phyloP scores from a whole-genome alignment of 768 basidiomycete genomes.

The Lactifluus pinguis region DNA sequence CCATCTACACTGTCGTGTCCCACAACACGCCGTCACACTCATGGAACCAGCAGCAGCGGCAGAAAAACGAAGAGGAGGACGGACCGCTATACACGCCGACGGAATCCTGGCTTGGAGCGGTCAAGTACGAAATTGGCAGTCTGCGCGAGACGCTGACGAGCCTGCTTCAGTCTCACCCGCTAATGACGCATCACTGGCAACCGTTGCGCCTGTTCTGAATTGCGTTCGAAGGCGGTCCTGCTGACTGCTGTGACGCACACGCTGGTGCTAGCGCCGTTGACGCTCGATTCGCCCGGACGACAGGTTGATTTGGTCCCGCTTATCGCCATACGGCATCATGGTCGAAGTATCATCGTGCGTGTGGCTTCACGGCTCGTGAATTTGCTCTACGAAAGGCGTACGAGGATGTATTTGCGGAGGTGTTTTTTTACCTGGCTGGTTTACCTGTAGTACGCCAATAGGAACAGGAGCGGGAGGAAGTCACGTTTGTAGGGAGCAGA shows the following conservation, averaged over 20 bases:
- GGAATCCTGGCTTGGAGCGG: neutral
- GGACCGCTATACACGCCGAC: neutral
- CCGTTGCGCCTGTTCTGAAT: neutral
- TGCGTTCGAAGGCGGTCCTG: neutral
- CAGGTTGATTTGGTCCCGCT: constrained; percentile 5
- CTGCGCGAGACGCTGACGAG: neutral
- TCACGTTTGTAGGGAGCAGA: neutral
- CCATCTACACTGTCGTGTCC: neutral
- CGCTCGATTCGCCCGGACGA: neutral
- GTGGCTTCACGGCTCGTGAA: neutral
- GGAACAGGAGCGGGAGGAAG: neutral
- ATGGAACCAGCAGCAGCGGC: neutral
- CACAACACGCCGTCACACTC: neutral
- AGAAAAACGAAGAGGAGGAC: too few relatives aligned
- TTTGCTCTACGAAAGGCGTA: neutral
- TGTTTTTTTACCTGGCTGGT: neutral
- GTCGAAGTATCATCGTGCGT: constrained; percentile 2
- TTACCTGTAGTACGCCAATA: neutral
- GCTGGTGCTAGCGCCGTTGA: neutral
- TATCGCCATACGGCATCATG: constrained; percentile 4
- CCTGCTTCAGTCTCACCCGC: neutral
- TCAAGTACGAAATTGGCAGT: neutral
- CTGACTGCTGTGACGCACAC: neutral
- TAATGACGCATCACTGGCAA: neutral
- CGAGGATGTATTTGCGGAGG: constrained; percentile 3